phyloP scores from a whole-genome alignment of 441 rosid genomes.

The Gossypium davidsonii region DNA sequence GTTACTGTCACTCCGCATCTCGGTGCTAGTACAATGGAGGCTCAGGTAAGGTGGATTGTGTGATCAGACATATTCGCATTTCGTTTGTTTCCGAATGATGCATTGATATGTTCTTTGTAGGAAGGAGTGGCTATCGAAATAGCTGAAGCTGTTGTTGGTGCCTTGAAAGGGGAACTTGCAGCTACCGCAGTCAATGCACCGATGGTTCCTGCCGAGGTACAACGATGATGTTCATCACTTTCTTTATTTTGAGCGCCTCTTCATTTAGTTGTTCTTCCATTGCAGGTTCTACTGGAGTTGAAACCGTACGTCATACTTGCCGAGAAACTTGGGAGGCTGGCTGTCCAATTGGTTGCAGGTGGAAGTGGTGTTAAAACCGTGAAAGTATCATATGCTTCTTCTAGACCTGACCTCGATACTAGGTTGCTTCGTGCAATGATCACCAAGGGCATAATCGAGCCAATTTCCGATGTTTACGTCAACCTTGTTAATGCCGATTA shows the following conservation, averaged over 20 bases:
- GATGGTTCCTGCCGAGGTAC: slow-evolving; percentile 86
- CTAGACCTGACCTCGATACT: slow-evolving; percentile 83
- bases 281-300: slow-evolving; percentile 70
- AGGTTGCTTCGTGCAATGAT: slow-evolving; percentile 92
- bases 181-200: slow-evolving; percentile 97
- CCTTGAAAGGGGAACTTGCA: slow-evolving; percentile 89
- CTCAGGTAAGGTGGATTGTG: slow-evolving; percentile 46
- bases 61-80: neutral
- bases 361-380: slow-evolving; percentile 78
- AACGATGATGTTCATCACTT: neutral
- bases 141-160: slow-evolving; percentile 96
- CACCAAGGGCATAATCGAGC: slow-evolving; percentile 84
- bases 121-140: slow-evolving; percentile 98
- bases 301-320: slow-evolving; percentile 74
- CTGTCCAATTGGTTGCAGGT: slow-evolving; percentile 82
- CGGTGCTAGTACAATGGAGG: slow-evolving; percentile 94
- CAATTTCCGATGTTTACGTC: slow-evolving; percentile 66
- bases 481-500: slow-evolving; percentile 94
- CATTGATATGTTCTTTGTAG: slow-evolving; percentile 31
- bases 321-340: slow-evolving; percentile 84
- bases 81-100: neutral
- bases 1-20: slow-evolving; percentile 94
- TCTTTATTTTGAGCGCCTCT: neutral
- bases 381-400: slow-evolving; percentile 63
- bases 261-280: neutral